Percentiles rank a stretch among this genome's conserved stretches.
phyloP scores from a whole-genome alignment of 179 eudicot species.

The Patellifolia procumbens region DNA sequence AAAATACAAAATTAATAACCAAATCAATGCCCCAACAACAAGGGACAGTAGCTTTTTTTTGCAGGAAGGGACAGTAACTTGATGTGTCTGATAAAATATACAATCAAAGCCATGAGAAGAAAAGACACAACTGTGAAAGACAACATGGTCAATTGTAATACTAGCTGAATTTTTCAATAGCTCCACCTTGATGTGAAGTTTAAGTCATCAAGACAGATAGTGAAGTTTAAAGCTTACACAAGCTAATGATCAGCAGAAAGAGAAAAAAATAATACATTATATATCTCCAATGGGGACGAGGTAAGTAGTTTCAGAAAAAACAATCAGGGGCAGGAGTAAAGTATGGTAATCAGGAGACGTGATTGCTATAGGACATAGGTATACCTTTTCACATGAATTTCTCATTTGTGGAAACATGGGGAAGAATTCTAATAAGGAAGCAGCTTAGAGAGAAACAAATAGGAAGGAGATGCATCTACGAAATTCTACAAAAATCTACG shows the following conservation, averaged over 20 bases:
- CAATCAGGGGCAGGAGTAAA: neutral
- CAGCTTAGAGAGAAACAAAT: neutral
- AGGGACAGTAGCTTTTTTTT: neutral
- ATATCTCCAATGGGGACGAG: neutral
- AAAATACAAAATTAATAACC: slow-evolving; percentile 22
- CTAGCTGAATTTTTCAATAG: neutral
- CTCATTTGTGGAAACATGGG: neutral
- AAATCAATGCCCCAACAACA: neutral
- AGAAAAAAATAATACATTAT: neutral
- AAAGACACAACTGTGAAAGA: neutral
- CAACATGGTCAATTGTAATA: neutral
- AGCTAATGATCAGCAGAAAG: neutral
- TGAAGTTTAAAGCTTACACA: neutral
- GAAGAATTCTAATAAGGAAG: neutral
- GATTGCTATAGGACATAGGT: neutral
- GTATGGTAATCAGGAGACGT: neutral
- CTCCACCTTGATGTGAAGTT: neutral
- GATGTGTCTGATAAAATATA: neutral
- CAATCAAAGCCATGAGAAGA: neutral
- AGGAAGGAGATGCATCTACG: neutral
- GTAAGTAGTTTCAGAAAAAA: neutral
- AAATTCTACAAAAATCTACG: neutral
- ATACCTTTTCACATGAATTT: neutral
- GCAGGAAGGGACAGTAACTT: neutral
- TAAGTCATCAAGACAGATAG: neutral